Evolutionary conservation across 176 grass and related monocot genomes (phyloP).

Genomic region (Cenchrus fungigraminus): DNA sequence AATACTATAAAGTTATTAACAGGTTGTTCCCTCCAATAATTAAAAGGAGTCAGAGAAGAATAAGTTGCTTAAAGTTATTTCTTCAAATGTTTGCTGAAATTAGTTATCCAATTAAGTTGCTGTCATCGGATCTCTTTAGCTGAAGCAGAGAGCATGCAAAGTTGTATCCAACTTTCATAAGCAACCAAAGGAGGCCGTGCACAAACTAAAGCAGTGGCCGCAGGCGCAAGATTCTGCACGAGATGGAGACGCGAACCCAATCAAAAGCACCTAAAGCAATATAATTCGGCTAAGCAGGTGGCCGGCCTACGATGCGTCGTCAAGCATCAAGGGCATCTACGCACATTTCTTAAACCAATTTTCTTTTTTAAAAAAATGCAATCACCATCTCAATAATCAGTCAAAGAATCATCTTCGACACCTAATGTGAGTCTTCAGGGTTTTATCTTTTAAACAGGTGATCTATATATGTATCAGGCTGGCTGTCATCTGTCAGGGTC

Average conservation of each 20-base stretch:
- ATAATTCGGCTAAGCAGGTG: background rate
- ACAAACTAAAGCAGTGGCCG: conserved; percentile 47
- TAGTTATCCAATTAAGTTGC: background rate
- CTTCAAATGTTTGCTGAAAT: background rate
- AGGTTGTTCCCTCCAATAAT: background rate
- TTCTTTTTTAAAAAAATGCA: background rate
- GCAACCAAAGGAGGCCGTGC: background rate
- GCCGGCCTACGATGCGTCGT: background rate
- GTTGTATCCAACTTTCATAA: conserved; percentile 21
- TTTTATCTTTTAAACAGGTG: background rate
- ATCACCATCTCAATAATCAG: background rate
- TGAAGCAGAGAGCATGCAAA: conserved; percentile 4
- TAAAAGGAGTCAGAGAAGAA: background rate
- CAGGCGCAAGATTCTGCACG: conserved; percentile 41
- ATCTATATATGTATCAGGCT: background rate
- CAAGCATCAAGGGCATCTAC: background rate
- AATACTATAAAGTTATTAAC: background rate
- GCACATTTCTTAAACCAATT: background rate
- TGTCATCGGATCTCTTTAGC: conserved; percentile 1
- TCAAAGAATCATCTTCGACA: background rate
- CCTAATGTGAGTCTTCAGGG: background rate
- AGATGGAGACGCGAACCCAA: conserved; percentile 37
- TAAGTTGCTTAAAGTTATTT: background rate
- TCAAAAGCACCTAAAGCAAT: conserved; percentile 15
- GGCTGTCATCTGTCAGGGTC: background rate